phyloP scores from a whole-genome alignment of 345 rosid species.

The Citrus sinensis region DVS_A1.0 CM039168.1:25196501-25197000 shows the following conservation, averaged over 20 bases:
- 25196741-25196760: background rate
- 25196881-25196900: background rate
- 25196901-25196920: background rate
- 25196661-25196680: background rate
- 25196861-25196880: background rate
- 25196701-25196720: background rate
- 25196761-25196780: background rate
- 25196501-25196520: background rate
- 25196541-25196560: background rate
- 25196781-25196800: background rate
- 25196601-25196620: background rate
- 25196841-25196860: background rate
- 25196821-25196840: background rate
- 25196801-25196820: background rate
- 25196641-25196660: background rate
- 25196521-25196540: background rate
- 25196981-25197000: background rate
- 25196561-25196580: background rate
- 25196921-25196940: background rate
- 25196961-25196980: background rate
- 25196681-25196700: background rate
- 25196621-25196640: background rate
- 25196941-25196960: background rate
- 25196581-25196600: background rate
- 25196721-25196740: background rate